These are phyloP conservation scores for Sindora glabra DNA, from an alignment of 306 rosid genomes.

Conservation along the genomic window DNA sequence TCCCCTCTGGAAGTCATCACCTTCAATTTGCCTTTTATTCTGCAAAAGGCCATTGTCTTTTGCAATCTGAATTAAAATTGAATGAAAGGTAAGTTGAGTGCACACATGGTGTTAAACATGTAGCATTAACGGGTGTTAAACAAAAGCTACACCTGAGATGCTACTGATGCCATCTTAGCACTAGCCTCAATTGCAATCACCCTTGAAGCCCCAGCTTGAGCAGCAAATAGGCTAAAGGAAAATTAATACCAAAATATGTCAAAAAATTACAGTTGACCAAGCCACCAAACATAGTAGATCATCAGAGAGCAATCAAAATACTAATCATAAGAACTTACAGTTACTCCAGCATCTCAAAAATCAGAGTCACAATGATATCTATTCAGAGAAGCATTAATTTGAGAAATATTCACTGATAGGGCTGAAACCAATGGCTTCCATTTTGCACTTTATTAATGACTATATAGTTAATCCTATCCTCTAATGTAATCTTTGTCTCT, in stretches of 20 bases:
- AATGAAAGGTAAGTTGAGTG: background rate
- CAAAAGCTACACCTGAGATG: constrained; percentile 49
- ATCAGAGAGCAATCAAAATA: background rate
- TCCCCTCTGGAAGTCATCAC: constrained; percentile 28
- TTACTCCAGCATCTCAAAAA: background rate
- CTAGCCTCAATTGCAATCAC: constrained; percentile 94
- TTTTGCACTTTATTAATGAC: background rate
- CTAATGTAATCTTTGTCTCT: background rate
- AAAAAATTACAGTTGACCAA: background rate
- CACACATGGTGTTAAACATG: background rate
- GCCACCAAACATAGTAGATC: background rate
- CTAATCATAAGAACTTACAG: background rate
- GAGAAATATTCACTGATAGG: background rate
- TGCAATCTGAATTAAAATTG: constrained; percentile 50
- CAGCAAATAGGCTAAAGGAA: constrained; percentile 67
- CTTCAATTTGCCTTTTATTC: constrained; percentile 30
- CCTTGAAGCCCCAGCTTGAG: constrained; percentile 77
- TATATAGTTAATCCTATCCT: background rate
- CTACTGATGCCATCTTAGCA: constrained; percentile 90
- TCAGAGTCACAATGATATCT: background rate
- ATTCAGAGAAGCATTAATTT: background rate
- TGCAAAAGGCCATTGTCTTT: constrained; percentile 53
- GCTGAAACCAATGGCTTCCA: background rate
- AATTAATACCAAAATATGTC: background rate
- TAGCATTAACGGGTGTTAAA: background rate